Percentiles rank a stretch among this genome's conserved stretches.
Evolutionary conservation across 2,329 filamentous ascomycete genomes (phyloP).

Genomic region (Acrodontium crateriforme): DNA sequence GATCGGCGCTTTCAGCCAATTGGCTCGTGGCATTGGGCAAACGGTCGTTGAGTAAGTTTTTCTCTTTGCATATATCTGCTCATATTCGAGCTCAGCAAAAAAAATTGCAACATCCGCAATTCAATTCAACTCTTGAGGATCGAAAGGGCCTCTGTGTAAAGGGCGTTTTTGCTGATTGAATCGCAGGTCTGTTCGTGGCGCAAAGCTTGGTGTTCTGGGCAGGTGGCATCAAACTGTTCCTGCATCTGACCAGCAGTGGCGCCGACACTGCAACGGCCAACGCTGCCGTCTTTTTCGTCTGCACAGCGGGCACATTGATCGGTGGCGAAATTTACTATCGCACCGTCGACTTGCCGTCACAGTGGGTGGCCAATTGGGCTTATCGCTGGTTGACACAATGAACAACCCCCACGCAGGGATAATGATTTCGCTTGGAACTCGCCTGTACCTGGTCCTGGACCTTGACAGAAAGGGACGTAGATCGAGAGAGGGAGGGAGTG

Average conservation of each 20-base stretch:
- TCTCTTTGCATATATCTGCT: background rate
- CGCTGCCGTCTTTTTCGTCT: constrained; percentile 12
- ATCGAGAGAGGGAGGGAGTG: too few relatives aligned
- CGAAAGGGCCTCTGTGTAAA: too few relatives aligned
- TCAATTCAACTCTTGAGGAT: too few relatives aligned
- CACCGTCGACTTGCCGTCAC: constrained; percentile 13
- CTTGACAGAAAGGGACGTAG: too few relatives aligned
- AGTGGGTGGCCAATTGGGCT: constrained; percentile 10
- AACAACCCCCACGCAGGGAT: too few relatives aligned
- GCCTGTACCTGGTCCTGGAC: too few relatives aligned
- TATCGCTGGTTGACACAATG: constrained; percentile 12
- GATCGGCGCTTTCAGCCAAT: constrained; percentile 12
- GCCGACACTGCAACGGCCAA: constrained; percentile 16
- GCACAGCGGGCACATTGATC: constrained; percentile 7
- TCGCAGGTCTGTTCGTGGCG: constrained; percentile 16
- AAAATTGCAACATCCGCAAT: constrained; percentile 1
- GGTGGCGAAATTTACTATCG: constrained; percentile 15
- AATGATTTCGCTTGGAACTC: too few relatives aligned
- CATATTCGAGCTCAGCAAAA: background rate
- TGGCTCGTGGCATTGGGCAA: constrained; percentile 13
- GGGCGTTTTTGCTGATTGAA: too few relatives aligned
- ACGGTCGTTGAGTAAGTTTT: constrained; percentile 16
- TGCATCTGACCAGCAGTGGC: constrained; percentile 9
- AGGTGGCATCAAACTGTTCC: constrained; percentile 16
- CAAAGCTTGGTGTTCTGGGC: constrained; percentile 18